Conservation (phyloP, 805 yeast species). For the Zygosaccharomyces bailii region DNA sequence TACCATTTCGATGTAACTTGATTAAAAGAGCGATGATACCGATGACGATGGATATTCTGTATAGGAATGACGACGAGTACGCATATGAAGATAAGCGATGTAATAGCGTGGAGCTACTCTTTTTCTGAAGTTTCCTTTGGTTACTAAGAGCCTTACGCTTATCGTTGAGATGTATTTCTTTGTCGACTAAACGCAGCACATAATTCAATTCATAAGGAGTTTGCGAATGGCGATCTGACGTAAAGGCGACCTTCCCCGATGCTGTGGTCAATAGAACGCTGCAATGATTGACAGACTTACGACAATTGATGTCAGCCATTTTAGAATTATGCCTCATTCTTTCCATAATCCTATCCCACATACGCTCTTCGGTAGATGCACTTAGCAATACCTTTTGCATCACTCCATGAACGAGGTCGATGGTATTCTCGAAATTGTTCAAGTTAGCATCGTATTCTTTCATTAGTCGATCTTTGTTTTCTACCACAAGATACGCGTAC, state of each 20-base stretch:
- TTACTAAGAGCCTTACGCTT: constrained; percentile 10
- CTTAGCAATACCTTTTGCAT: constrained; percentile 40
- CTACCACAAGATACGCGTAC: constrained; percentile 53
- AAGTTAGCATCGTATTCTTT: constrained; percentile 23
- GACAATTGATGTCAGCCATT: constrained; percentile 9
- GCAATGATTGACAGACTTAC: constrained; percentile 22
- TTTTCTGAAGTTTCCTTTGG: constrained; percentile 7
- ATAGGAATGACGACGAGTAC: constrained; percentile 12
- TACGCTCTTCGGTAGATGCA: constrained; percentile 11
- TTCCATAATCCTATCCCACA: constrained; percentile 22
- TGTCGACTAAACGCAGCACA: constrained; percentile 15
- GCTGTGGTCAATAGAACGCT: constrained; percentile 34
- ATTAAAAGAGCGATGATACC: constrained; percentile 16
- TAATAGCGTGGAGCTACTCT: constrained; percentile 3
- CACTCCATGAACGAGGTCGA: constrained; percentile 37
- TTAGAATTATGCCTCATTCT: constrained; percentile 7
- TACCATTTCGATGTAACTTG: constrained; percentile 11
- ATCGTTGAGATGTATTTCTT: constrained; percentile 22
- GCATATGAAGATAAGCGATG: constrained; percentile 10
- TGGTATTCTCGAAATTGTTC: constrained; percentile 33
- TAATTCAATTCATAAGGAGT: constrained; percentile 7
- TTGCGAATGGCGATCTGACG: not conserved
- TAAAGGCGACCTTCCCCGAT: constrained; percentile 9
- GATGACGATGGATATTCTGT: constrained; percentile 15
- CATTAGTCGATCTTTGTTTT: constrained; percentile 45